These are phyloP conservation scores for Fusarium tricinctum DNA, from an alignment of 2,329 filamentous ascomycete genomes.

Conservation along the genomic window DNA sequence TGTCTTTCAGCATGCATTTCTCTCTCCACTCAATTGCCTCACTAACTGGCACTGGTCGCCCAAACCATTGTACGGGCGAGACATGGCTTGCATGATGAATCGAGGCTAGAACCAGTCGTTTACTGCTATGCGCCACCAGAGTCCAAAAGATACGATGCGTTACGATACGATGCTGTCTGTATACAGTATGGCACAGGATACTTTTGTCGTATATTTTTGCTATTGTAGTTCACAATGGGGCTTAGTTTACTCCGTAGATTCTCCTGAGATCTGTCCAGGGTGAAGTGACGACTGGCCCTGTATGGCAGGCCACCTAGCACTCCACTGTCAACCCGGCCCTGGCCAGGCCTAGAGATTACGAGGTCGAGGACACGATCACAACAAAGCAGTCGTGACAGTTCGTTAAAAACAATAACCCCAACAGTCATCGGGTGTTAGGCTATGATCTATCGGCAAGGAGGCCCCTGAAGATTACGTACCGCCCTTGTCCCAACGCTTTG, in stretches of 20 bases:
- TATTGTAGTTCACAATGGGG: constrained; percentile 24
- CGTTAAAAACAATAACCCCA: constrained; percentile 15
- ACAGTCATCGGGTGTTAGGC: constrained; percentile 14
- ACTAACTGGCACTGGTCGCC: constrained; percentile 11
- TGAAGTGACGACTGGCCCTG: constrained; percentile 32
- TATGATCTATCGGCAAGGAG: constrained; percentile 26
- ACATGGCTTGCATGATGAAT: constrained; percentile 48
- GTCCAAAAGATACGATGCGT: constrained; percentile 9
- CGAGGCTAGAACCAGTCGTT: constrained; percentile 32
- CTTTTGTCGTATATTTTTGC: constrained; percentile 13
- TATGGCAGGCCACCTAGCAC: constrained; percentile 10
- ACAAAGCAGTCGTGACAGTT: constrained; percentile 20
- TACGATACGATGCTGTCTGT: constrained; percentile 17
- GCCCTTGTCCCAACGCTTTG: constrained; percentile 26
- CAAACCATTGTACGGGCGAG: constrained; percentile 34
- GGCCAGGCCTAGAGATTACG: constrained; percentile 33
- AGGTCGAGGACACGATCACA: constrained; percentile 37
- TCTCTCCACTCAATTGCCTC: constrained; percentile 8
- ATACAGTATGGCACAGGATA: constrained; percentile 25
- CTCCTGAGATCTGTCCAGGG: constrained; percentile 43
- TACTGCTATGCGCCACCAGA: constrained; percentile 38
- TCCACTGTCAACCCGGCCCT: constrained; percentile 13
- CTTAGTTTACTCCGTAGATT: constrained; percentile 5
- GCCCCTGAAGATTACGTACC: constrained; percentile 42
- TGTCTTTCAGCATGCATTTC: constrained; percentile 12